Evolutionary conservation across 805 yeast genomes (phyloP).

Genomic region (Ogataea methylovora): DNA sequence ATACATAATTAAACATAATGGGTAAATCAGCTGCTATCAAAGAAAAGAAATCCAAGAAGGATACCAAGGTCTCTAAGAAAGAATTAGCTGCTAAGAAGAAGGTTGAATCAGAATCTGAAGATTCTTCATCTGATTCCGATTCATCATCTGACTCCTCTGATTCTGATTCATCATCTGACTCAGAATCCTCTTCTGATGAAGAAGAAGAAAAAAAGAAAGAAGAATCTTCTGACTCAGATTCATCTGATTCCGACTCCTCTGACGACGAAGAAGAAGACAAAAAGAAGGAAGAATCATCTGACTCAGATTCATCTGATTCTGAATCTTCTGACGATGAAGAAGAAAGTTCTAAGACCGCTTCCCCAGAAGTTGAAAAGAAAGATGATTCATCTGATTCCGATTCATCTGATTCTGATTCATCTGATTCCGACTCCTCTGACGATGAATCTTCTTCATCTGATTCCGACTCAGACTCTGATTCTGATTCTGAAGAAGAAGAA

Average conservation of each 20-base stretch:
- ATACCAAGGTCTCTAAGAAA: slow-evolving; percentile 12
- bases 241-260: slow-evolving; percentile 14
- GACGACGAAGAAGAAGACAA: slow-evolving; percentile 9
- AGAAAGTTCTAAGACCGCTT: slow-evolving; percentile 3
- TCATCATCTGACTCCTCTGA: slow-evolving; percentile 9
- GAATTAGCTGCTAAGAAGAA: slow-evolving; percentile 15
- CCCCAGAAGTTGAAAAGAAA: slow-evolving; percentile 4
- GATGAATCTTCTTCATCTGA: slow-evolving; percentile 12
- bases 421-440: slow-evolving; percentile 11
- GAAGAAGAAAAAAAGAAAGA: slow-evolving; percentile 16
- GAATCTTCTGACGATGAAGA: slow-evolving; percentile 23
- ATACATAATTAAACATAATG: slow-evolving; percentile 9
- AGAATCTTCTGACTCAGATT: slow-evolving; percentile 16
- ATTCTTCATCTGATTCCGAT: slow-evolving; percentile 13
- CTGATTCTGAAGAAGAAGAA: slow-evolving; percentile 9
- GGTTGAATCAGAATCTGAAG: slow-evolving; percentile 12
- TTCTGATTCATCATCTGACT: slow-evolving; percentile 4
- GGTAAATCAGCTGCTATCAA: slow-evolving; percentile 22
- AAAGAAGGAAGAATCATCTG: slow-evolving; percentile 17
- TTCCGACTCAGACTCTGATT: slow-evolving; percentile 14
- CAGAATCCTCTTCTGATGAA: slow-evolving; percentile 13
- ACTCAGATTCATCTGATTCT: slow-evolving; percentile 20
- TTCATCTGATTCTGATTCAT: slow-evolving; percentile 17
- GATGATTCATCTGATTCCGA: slow-evolving; percentile 15
- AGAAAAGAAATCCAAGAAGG: slow-evolving; percentile 15